These are phyloP conservation scores for Ogataea sp. DNA, from an alignment of 805 yeast species.

Conservation along the genomic window DNA sequence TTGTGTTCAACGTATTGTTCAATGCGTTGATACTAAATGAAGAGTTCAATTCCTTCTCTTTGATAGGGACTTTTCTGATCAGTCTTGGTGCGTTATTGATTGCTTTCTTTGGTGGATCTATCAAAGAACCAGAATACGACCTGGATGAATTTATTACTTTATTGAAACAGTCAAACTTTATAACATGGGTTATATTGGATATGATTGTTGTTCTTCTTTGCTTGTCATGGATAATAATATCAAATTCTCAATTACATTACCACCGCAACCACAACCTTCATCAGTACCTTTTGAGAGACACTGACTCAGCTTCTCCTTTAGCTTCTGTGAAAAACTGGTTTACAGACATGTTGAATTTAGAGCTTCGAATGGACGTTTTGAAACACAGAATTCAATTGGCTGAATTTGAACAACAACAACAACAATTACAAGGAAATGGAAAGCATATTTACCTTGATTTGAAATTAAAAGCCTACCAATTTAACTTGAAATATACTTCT, in stretches of 20 bases:
- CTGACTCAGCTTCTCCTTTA: no score
- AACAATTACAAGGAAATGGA: no score
- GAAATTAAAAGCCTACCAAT: neutral
- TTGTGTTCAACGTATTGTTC: slow-evolving; percentile 78
- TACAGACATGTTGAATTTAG: neutral
- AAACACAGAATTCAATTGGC: neutral
- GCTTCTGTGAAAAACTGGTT: neutral
- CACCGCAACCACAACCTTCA: no score
- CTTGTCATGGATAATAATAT: slow-evolving; percentile 20
- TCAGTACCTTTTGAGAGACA: no score
- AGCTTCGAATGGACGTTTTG: neutral
- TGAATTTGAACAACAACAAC: no score
- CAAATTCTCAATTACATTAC: slow-evolving; percentile 1
- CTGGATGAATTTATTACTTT: slow-evolving; percentile 38
- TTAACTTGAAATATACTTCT: neutral
- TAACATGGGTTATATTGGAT: slow-evolving; percentile 46
- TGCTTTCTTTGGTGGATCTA: slow-evolving; percentile 70
- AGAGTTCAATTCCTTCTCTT: slow-evolving; percentile 47
- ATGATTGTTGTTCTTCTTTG: slow-evolving; percentile 20
- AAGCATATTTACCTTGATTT: no score
- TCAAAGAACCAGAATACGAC: slow-evolving; percentile 44
- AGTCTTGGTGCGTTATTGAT: slow-evolving; percentile 69
- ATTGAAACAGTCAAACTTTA: slow-evolving; percentile 37
- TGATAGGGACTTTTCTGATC: slow-evolving; percentile 60
- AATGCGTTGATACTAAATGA: slow-evolving; percentile 64